These are phyloP conservation scores for Pezicula radicicola DNA, from an alignment of 2,329 filamentous ascomycete genomes.

Conservation along the genomic window DNA sequence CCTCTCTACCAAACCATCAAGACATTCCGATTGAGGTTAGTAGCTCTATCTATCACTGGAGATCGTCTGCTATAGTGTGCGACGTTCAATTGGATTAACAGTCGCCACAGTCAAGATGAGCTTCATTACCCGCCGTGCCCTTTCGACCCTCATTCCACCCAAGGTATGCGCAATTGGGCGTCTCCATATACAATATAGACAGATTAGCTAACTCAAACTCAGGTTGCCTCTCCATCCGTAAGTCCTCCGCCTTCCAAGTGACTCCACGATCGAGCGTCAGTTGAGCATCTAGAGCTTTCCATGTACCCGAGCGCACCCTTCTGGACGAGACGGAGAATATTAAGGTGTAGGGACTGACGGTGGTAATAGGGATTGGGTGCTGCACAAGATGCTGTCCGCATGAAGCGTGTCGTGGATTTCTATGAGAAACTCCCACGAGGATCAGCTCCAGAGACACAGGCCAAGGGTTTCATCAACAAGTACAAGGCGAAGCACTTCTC, in stretches of 20 bases:
- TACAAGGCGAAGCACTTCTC: constrained; percentile 88
- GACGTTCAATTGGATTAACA: constrained; percentile 28
- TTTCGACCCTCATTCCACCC: constrained; percentile 98
- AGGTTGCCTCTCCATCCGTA: constrained; percentile 34
- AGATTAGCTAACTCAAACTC: constrained; percentile 8
- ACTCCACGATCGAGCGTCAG: neutral
- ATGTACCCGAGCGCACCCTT: neutral
- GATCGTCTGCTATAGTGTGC: neutral
- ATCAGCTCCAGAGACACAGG: constrained; percentile 77
- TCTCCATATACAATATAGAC: neutral
- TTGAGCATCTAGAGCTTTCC: neutral
- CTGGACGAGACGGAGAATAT: constrained; percentile 1
- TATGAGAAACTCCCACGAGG: constrained; percentile 98
- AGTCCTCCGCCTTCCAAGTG: constrained; percentile 10
- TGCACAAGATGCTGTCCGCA: constrained; percentile 92
- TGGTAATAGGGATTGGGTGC: constrained; percentile 79
- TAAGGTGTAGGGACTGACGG: constrained; percentile 32
- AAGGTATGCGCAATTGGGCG: constrained; percentile 63
- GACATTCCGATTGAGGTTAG: constrained; percentile 28
- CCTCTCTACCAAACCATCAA: constrained; percentile 18
- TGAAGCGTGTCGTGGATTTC: constrained; percentile 97
- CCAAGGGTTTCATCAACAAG: constrained; percentile 78
- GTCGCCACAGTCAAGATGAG: constrained; percentile 69
- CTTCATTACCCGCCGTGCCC: constrained; percentile 83
- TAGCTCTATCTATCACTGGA: neutral